A percentile compares a stretch with the other conserved stretches of the same genome.
These are phyloP conservation scores for Echeveria elegans DNA, from an alignment of 164 flowering plant genomes.

Conservation along the genomic window DNA sequence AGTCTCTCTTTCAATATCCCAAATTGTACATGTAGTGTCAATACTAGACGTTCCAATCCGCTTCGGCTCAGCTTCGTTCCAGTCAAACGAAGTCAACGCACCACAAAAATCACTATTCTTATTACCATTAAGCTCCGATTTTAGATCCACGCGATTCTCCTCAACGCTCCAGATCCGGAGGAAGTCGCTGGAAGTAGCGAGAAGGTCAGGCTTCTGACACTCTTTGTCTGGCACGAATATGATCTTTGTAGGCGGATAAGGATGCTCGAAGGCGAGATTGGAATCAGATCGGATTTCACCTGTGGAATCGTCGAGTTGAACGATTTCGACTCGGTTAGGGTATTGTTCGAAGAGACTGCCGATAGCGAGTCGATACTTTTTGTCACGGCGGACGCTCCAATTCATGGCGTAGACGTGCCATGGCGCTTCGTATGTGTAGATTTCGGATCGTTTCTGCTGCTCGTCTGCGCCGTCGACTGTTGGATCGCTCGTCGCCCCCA, in stretches of 20 bases:
- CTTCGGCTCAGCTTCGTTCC: slow-evolving; percentile 81
- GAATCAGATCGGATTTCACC: slow-evolving; percentile 48
- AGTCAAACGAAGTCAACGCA: slow-evolving; percentile 77
- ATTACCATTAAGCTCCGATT: slow-evolving; percentile 44
- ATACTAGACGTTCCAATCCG: slow-evolving; percentile 81
- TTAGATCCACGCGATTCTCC: neutral
- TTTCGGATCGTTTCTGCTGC: slow-evolving; percentile 82
- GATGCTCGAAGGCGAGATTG: slow-evolving; percentile 1
- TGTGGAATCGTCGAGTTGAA: slow-evolving; percentile 68
- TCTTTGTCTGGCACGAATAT: neutral
- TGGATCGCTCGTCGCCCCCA: neutral
- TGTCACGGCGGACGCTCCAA: slow-evolving; percentile 90
- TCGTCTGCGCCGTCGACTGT: slow-evolving; percentile 40
- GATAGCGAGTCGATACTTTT: slow-evolving; percentile 85
- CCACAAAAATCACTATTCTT: slow-evolving; percentile 65
- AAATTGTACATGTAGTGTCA: slow-evolving; percentile 87
- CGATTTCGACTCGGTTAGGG: slow-evolving; percentile 70
- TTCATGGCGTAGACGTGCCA: slow-evolving; percentile 99
- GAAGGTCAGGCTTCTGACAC: neutral
- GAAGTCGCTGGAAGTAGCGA: neutral
- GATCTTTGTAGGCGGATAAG: neutral
- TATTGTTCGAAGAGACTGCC: slow-evolving; percentile 65
- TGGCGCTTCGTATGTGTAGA: slow-evolving; percentile 95
- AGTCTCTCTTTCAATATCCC: slow-evolving; percentile 69
- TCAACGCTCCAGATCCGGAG: neutral